A percentile compares a stretch with the other conserved stretches of the same genome.
Evolutionary conservation across 148 eudicot genomes (phyloP).

Genomic region (Vaccinium darrowii): DNA sequence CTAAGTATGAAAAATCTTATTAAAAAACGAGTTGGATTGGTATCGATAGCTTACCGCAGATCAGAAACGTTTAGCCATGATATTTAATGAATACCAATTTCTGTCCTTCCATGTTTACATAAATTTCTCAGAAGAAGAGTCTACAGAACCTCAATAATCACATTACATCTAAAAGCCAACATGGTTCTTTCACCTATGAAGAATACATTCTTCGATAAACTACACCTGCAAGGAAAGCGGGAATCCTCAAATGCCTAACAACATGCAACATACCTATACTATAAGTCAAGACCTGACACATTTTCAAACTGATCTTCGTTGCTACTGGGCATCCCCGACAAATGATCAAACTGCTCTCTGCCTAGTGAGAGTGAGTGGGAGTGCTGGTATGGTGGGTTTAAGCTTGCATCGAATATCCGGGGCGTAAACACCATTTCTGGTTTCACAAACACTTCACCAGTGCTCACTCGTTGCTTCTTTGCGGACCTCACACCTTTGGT

Average conservation of each 20-base stretch:
- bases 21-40: too few relatives aligned
- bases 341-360: slow-evolving; percentile 31
- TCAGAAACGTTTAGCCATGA: neutral
- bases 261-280: neutral
- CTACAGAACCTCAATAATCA: neutral
- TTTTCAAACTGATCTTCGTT: slow-evolving; percentile 22
- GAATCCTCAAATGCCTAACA: neutral
- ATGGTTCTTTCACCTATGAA: neutral
- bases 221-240: slow-evolving; percentile 9
- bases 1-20: too few relatives aligned
- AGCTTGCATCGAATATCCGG: slow-evolving; percentile 42
- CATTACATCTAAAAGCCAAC: neutral
- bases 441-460: slow-evolving; percentile 19
- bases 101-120: neutral
- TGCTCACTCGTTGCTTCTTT: slow-evolving; percentile 37
- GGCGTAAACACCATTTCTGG: slow-evolving; percentile 29
- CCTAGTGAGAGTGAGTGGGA: slow-evolving; percentile 24
- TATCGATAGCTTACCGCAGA: too few relatives aligned
- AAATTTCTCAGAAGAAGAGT: neutral
- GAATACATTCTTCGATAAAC: slow-evolving; percentile 3
- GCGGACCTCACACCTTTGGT: slow-evolving; percentile 30
- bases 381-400: slow-evolving; percentile 40
- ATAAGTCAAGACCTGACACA: slow-evolving; percentile 18
- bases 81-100: neutral
- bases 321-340: slow-evolving; percentile 27